Evolutionary conservation across 2,329 filamentous ascomycete species (phyloP).

Genomic region (Sclerotinia borealis): DNA sequence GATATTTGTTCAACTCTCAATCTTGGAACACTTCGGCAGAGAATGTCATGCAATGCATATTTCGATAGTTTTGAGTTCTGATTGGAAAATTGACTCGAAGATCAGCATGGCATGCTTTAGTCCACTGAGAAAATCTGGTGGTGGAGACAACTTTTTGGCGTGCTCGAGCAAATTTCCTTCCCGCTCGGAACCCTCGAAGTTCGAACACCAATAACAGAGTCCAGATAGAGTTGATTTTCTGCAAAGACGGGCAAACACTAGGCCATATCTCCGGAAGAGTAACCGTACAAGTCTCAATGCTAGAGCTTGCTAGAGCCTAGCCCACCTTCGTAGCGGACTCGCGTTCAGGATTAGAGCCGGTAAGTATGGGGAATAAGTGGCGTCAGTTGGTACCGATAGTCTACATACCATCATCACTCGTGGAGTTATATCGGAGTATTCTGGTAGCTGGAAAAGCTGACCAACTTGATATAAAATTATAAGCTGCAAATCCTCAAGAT

Average conservation of each 20-base stretch:
- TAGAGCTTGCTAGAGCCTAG: not conserved
- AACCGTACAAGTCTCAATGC: not conserved
- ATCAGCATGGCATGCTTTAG: too few species aligned
- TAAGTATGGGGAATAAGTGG: not conserved
- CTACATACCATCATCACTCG: not conserved
- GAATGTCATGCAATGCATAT: not conserved
- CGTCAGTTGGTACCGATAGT: not conserved
- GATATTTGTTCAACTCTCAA: not conserved
- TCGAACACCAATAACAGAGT: not conserved
- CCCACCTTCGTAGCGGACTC: not conserved
- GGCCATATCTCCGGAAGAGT: not conserved
- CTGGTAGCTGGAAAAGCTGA: not conserved
- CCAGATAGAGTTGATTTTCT: too few species aligned
- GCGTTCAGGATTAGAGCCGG: not conserved
- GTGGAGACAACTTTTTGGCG: not conserved
- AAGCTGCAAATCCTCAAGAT: not conserved
- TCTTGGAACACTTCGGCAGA: not conserved
- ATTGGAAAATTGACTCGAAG: not conserved
- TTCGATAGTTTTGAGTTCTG: not conserved
- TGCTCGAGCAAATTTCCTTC: not conserved
- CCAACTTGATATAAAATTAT: not conserved
- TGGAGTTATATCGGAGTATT: not conserved
- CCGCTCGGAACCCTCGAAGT: not conserved
- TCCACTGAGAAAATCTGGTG: not conserved
- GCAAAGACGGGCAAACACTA: too few species aligned